Evolutionary conservation across 257 asterid species (phyloP), one percentile per base, ranked within the genome.

Genomic region (Solanum chilense): DNA sequence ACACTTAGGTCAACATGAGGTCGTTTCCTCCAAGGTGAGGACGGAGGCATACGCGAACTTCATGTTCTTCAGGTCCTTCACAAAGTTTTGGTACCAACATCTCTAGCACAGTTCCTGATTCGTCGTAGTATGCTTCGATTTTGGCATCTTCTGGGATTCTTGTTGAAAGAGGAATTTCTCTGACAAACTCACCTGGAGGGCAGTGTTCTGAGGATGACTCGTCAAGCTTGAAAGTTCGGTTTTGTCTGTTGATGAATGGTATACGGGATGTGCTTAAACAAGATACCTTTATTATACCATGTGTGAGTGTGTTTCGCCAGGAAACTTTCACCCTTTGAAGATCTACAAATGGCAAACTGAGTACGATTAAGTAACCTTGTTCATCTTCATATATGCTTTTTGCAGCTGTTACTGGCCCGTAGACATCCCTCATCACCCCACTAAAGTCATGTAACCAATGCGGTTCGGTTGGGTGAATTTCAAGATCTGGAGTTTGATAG

Each of bases 71-170:
- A 1, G 94, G 94, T 4, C 96, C 98, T 76, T 89, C 96, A 0
- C 91, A 92, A 13, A 93, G 94, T 82, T 96, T 96, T 10, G 99
- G 99, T 89, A 95, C 99, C 91, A 95, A 64, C 86, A 96, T 94
- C 94, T 96, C 99, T 0, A 96, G 95, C 90, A 90, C 92, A 0
- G 95, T 92, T 74, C 98, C 99, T 25, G 94, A 91, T 41, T 95
- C 98, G 41, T 96, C 98, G 39, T 92, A 95, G 75, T 95, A 95
- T 0, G 99, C 98, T 89, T 96, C 98, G 2, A 95, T 95, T 29
- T 92, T 93, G 10, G 98, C 99, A 64, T 94, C 98, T 91, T 96
- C 98, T 4, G 99, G 99, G 12, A 96, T 96, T 12, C 99, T 93
- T 71, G 98, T 95, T 10, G 98, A 90, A 7, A 96, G 98, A 14